Evolutionary conservation across 164 flowering plant species (phyloP).

Genomic region (Tetracentron sinense): DNA sequence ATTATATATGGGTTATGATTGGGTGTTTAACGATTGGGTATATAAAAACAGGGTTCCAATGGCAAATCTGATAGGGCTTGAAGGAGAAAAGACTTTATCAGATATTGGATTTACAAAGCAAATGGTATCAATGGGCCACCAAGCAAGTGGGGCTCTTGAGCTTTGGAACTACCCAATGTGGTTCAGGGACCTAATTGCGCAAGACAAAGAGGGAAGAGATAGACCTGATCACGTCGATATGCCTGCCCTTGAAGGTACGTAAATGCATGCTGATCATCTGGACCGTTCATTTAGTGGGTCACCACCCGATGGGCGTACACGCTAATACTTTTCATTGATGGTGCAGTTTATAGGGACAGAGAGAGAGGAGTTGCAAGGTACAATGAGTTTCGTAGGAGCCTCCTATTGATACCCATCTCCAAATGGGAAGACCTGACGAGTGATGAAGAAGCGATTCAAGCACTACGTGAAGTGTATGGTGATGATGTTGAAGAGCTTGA

Average conservation of each 20-base stretch:
- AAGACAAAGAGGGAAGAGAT: constrained; percentile 26
- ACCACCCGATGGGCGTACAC: no score
- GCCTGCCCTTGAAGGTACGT: constrained; percentile 34
- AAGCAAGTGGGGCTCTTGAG: constrained; percentile 38
- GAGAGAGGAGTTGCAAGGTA: constrained; percentile 44
- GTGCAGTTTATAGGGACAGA: constrained; percentile 40
- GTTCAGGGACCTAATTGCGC: constrained; percentile 32
- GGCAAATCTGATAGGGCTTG: constrained; percentile 33
- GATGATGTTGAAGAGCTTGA: constrained; percentile 41
- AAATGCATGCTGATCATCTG: background rate
- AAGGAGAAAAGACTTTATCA: constrained; percentile 25
- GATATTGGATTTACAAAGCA: constrained; percentile 29
- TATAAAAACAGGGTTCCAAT: constrained; percentile 28
- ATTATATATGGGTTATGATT: no score
- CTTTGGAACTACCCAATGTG: constrained; percentile 41
- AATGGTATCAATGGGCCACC: constrained; percentile 53
- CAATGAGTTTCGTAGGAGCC: constrained; percentile 38
- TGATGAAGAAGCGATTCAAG: constrained; percentile 27
- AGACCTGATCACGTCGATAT: constrained; percentile 42
- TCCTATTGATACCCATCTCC: constrained; percentile 33
- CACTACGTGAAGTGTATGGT: constrained; percentile 34
- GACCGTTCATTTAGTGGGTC: background rate
- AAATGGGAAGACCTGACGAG: constrained; percentile 45
- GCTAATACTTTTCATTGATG: background rate
- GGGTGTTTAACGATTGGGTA: background rate